Percentiles rank a stretch among this genome's conserved stretches.
Evolutionary conservation across 1,139 yeast species (phyloP).

Genomic region (Blastobotrys malaysiensis): DNA sequence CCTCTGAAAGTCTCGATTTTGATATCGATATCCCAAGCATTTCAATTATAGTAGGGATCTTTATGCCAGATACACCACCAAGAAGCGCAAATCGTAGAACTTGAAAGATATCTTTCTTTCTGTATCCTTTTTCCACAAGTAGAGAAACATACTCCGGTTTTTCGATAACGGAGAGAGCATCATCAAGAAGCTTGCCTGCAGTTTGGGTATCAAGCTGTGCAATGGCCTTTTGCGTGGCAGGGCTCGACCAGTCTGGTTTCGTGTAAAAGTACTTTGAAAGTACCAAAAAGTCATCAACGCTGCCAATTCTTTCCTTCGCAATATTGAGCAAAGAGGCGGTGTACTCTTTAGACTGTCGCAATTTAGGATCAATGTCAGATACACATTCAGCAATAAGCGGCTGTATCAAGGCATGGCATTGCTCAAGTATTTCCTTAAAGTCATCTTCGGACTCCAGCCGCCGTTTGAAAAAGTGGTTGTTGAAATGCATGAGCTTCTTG

Average conservation of each 20-base stretch:
- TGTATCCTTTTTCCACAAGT: slow-evolving; percentile 7
- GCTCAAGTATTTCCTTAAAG: slow-evolving; percentile 15
- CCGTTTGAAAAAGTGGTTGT: slow-evolving; percentile 52
- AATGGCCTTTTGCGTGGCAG: neutral
- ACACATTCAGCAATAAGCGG: neutral
- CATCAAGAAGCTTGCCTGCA: neutral
- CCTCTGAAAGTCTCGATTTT: neutral
- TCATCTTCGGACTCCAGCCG: slow-evolving; percentile 20
- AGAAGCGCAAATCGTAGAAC: slow-evolving; percentile 66
- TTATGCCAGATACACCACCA: slow-evolving; percentile 60
- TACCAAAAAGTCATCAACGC: slow-evolving; percentile 19
- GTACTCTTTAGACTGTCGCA: slow-evolving; percentile 14
- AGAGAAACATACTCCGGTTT: neutral
- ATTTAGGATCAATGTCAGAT: slow-evolving; percentile 17
- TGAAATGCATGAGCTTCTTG: slow-evolving; percentile 66
- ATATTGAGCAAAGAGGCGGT: slow-evolving; percentile 17
- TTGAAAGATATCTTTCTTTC: slow-evolving; percentile 45
- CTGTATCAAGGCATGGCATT: slow-evolving; percentile 15
- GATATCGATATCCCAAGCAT: slow-evolving; percentile 1
- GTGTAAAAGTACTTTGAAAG: slow-evolving; percentile 19
- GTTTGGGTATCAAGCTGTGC: neutral
- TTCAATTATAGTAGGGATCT: slow-evolving; percentile 10
- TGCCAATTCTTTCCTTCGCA: slow-evolving; percentile 18
- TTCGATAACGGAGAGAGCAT: neutral
- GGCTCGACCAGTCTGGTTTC: slow-evolving; percentile 15